Evolutionary conservation across 495 filamentous ascomycete genomes (phyloP).

Genomic region (Staphylotrichum longicolle): DNA sequence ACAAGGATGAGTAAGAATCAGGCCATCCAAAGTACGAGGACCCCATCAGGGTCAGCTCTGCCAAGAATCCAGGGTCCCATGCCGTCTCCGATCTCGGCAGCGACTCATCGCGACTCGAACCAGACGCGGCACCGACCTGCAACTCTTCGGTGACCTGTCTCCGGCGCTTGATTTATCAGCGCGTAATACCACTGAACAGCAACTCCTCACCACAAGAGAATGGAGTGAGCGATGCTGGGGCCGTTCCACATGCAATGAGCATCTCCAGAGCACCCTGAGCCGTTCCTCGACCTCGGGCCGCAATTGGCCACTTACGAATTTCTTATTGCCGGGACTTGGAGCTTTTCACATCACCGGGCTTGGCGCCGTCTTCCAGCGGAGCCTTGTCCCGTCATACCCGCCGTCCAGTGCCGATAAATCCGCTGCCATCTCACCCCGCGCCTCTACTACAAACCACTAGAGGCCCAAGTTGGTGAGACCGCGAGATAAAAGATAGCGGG

Average conservation of each 20-base stretch:
- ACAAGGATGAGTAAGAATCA: too few species aligned
- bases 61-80: too few species aligned
- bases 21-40: too few species aligned
- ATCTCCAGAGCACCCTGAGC: neutral
- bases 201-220: neutral
- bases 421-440: neutral
- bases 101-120: too few species aligned
- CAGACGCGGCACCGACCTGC: too few species aligned
- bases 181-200: neutral
- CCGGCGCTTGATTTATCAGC: neutral
- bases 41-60: too few species aligned
- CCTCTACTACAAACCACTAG: too few species aligned
- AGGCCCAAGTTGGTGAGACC: neutral
- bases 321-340: too few species aligned
- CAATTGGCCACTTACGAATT: neutral
- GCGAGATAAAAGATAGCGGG: conserved; percentile 19
- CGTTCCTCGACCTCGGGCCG: neutral
- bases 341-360: neutral
- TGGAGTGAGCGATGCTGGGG: too few species aligned
- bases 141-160: neutral
- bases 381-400: neutral
- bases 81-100: too few species aligned
- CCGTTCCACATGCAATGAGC: neutral
- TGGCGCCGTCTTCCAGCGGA: neutral
- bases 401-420: neutral